These are phyloP conservation scores for Akanthomyces dipterigenus DNA, from an alignment of 2,329 filamentous ascomycete genomes.

Conservation along the genomic window DNA sequence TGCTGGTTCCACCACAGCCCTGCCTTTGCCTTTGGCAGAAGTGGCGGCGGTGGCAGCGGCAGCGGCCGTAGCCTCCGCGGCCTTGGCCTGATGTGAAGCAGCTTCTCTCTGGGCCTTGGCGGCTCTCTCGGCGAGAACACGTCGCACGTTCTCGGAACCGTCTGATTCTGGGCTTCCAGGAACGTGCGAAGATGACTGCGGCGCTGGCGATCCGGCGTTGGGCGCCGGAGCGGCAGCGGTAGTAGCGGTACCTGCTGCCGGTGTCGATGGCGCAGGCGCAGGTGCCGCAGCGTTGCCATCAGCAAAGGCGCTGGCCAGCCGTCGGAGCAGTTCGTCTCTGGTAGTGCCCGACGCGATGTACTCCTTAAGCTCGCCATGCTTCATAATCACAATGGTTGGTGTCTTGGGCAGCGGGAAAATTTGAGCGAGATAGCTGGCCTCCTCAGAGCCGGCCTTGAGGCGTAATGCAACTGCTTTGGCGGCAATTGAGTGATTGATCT, in stretches of 20 bases:
- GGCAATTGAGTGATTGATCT: conserved; percentile 52
- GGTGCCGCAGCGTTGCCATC: background rate
- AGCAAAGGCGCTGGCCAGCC: conserved; percentile 29
- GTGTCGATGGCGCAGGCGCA: conserved; percentile 14
- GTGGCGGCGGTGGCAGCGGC: conserved; percentile 15
- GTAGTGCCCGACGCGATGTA: conserved; percentile 61
- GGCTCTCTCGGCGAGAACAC: conserved; percentile 45
- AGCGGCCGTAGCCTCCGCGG: conserved; percentile 31
- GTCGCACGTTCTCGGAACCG: conserved; percentile 27
- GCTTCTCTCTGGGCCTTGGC: conserved; percentile 36
- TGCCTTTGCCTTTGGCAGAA: conserved; percentile 39
- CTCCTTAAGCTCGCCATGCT: conserved; percentile 70
- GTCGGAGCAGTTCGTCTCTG: conserved; percentile 58
- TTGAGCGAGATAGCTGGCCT: conserved; percentile 73
- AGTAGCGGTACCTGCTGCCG: conserved; percentile 11
- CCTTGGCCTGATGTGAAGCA: conserved; percentile 41
- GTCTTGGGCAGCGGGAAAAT: conserved; percentile 74
- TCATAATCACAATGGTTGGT: conserved; percentile 76
- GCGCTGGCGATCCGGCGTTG: conserved; percentile 11
- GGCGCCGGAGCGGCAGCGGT: conserved; percentile 6
- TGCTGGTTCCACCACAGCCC: conserved; percentile 37
- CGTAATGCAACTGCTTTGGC: conserved; percentile 63
- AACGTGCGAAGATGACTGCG: conserved; percentile 17
- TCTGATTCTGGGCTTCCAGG: conserved; percentile 20
- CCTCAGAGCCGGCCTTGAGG: conserved; percentile 65